These are phyloP conservation scores for Aphelidium insulamus DNA, from an alignment of 371 early-diverging fungal genomes.

Conservation along the genomic window DNA sequence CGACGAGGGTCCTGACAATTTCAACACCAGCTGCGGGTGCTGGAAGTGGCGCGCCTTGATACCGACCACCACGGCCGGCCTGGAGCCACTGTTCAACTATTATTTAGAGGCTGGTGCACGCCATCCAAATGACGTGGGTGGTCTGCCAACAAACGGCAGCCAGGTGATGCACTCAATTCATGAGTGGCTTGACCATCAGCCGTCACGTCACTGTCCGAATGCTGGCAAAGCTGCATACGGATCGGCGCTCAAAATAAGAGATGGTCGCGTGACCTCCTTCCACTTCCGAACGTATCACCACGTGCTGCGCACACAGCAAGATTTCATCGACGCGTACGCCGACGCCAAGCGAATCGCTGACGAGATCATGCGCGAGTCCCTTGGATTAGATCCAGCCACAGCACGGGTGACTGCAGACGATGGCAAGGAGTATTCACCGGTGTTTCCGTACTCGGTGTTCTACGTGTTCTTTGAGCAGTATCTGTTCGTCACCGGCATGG, in stretches of 20 bases:
- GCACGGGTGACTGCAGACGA: too few relatives aligned
- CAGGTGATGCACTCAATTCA: constrained; percentile 9
- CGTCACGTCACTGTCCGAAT: constrained; percentile 40
- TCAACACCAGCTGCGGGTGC: constrained; percentile 1
- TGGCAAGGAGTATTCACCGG: constrained; percentile 20
- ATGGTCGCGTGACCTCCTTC: constrained; percentile 19
- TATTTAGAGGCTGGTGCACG: constrained; percentile 11
- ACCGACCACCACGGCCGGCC: too few relatives aligned
- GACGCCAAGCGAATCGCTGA: constrained; percentile 38
- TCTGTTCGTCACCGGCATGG: constrained; percentile 26
- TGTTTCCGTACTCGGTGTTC: constrained; percentile 48
- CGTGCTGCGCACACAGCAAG: constrained; percentile 30
- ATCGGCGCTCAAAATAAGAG: constrained; percentile 21
- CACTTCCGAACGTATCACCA: constrained; percentile 47
- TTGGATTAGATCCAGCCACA: too few relatives aligned
- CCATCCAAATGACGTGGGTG: too few relatives aligned
- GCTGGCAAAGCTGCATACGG: constrained; percentile 49
- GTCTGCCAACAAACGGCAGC: too few relatives aligned
- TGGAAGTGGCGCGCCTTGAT: constrained; percentile 1
- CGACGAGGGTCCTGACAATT: neutral
- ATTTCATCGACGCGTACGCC: constrained; percentile 37
- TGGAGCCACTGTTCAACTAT: too few relatives aligned
- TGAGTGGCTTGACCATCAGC: constrained; percentile 27
- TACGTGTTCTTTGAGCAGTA: constrained; percentile 62
- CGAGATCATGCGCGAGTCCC: constrained; percentile 17